phyloP scores from a whole-genome alignment of 192 early-diverging fungal genomes.

The Umbelopsis isabellina region DNA sequence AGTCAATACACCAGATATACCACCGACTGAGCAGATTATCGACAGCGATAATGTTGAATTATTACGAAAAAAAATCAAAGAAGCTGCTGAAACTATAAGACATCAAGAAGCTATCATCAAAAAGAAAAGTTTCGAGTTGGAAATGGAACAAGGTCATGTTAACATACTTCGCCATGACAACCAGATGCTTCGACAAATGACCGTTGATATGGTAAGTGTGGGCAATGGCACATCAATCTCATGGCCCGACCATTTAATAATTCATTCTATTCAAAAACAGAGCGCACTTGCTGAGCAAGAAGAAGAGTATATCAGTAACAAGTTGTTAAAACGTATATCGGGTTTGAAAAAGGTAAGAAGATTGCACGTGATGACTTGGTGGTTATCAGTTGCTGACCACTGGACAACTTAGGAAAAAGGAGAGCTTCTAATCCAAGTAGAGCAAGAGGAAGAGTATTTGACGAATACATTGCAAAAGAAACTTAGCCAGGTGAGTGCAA shows the following conservation, averaged over 20 bases:
- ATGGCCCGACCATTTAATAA: not conserved
- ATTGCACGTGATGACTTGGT: not conserved
- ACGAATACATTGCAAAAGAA: slow-evolving; percentile 82
- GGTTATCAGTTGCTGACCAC: not conserved
- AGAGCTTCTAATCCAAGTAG: slow-evolving; percentile 73
- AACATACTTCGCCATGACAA: slow-evolving; percentile 65
- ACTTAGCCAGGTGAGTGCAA: slow-evolving; percentile 51
- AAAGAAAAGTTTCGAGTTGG: slow-evolving; percentile 71
- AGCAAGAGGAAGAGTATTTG: slow-evolving; percentile 82
- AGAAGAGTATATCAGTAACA: slow-evolving; percentile 81
- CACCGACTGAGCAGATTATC: slow-evolving; percentile 4
- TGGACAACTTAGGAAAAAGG: slow-evolving; percentile 59
- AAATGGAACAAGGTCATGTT: slow-evolving; percentile 63
- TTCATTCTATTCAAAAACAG: slow-evolving; percentile 30
- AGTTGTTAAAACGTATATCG: slow-evolving; percentile 71
- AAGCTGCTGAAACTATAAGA: slow-evolving; percentile 7
- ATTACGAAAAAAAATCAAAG: not conserved
- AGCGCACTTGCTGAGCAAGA: slow-evolving; percentile 63
- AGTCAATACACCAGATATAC: slow-evolving; percentile 9
- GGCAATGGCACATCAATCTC: not conserved
- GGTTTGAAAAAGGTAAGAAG: slow-evolving; percentile 59
- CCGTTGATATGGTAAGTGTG: slow-evolving; percentile 56
- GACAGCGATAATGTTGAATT: slow-evolving; percentile 9
- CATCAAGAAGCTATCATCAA: slow-evolving; percentile 48
- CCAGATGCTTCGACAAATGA: slow-evolving; percentile 57